Conservation (phyloP, 2,329 filamentous ascomycete species). For the Neurospora crassa region DNA sequence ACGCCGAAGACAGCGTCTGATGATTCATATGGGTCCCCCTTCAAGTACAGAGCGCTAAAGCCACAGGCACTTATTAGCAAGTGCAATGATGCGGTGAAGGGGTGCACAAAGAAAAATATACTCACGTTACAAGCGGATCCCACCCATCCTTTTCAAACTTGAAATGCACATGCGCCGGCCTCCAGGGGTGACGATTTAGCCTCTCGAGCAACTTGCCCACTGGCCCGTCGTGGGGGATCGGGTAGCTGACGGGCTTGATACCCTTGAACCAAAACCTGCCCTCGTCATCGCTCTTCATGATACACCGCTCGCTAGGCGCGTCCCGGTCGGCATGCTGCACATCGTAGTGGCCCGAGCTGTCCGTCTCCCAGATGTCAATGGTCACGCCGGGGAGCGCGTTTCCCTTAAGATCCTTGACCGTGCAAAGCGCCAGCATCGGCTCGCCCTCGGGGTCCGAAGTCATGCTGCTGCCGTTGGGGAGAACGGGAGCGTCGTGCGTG, state of each 20-base stretch:
- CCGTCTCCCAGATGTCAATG: constrained; percentile 80
- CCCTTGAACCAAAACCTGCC: constrained; percentile 80
- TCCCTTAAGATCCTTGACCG: constrained; percentile 54
- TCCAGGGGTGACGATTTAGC: constrained; percentile 65
- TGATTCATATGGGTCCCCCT: constrained; percentile 71
- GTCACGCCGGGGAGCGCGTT: constrained; percentile 55
- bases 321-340: constrained; percentile 61
- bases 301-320: constrained; percentile 61
- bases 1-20: constrained; percentile 83
- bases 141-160: constrained; percentile 77
- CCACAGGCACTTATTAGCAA: neutral
- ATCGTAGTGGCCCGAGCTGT: constrained; percentile 71
- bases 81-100: neutral
- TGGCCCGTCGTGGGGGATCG: constrained; percentile 75
- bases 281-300: constrained; percentile 53
- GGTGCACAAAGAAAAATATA: constrained; percentile 18
- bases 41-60: constrained; percentile 62
- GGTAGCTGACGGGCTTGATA: constrained; percentile 76
- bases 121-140: constrained; percentile 75
- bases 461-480: constrained; percentile 50
- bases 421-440: constrained; percentile 65
- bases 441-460: constrained; percentile 60
- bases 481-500: constrained; percentile 60
- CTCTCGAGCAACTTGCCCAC: constrained; percentile 61
- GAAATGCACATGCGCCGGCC: constrained; percentile 76